Conservation (phyloP, 75 land plant species). For the Cunninghamia lanceolata region DNA sequence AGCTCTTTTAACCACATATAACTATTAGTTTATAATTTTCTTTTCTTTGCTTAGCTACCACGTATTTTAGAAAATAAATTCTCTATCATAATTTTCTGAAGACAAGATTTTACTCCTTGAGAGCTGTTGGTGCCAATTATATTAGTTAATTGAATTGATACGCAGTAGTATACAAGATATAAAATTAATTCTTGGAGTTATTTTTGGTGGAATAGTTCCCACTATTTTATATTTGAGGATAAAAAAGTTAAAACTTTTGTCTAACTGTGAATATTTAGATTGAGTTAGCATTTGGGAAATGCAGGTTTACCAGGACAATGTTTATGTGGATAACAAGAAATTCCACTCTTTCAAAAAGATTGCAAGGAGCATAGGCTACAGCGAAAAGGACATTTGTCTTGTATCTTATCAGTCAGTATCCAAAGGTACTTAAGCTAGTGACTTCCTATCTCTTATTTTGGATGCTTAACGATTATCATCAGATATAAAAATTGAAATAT, state of each 20-base stretch:
- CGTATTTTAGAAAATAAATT: neutral
- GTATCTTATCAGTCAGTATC: slow-evolving; percentile 96
- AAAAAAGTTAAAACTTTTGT: neutral
- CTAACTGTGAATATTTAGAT: neutral
- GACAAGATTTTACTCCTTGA: neutral
- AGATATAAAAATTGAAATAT: neutral
- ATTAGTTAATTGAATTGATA: neutral
- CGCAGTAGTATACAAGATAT: neutral
- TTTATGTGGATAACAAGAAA: slow-evolving; percentile 84
- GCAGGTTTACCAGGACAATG: slow-evolving; percentile 99
- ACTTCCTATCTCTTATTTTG: neutral
- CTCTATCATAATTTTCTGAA: neutral
- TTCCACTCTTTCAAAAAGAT: slow-evolving; percentile 97
- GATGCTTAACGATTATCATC: neutral
- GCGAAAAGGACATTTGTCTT: slow-evolving; percentile 71
- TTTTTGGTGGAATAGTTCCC: neutral
- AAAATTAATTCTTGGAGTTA: neutral
- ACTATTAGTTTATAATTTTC: slow-evolving; percentile 9
- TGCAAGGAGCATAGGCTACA: slow-evolving; percentile 86
- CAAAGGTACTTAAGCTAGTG: slow-evolving; percentile 59
- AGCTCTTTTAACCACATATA: slow-evolving; percentile 13
- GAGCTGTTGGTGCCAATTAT: neutral
- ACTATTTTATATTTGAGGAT: neutral
- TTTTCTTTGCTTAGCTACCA: neutral
- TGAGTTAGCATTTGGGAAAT: neutral